Evolutionary conservation across 2,329 filamentous ascomycete genomes (phyloP), one percentile per base, ranked within the genome.

Genomic region (Drechslera avenae): DNA sequence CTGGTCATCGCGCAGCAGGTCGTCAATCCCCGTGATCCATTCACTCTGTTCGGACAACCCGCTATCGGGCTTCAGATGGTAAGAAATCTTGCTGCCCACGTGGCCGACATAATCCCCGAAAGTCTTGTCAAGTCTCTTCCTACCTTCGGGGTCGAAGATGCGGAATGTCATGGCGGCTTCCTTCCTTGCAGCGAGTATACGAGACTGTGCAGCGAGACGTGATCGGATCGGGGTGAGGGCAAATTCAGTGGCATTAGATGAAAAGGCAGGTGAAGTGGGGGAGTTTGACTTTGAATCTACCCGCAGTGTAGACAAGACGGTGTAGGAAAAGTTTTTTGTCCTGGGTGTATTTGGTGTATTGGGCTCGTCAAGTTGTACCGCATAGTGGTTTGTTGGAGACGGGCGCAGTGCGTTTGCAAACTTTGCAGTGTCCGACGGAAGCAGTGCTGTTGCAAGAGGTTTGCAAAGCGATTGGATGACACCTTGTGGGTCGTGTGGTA

Each of bases 401-500:
- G 48, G 41, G 5, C 56, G 57, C 9, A 46, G 36, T 32, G 46
- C 41, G 16, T 40, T 48, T 18, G 52, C 52, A 17, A 61, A 50
- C 28, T 54, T 39, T 5, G 46, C 42, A 14, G 72, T 73, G 1
- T 68, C 68, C 2, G 56, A 52, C 2, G 80, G 76, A 17, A 81
- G 73, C 33, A 84, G 79, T 16, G 83, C 76, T 23, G 78, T 78
- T 23, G 82, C 81, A 3, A 80, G 75, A 0, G 88, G 88, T 35
- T 80, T 81, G 69, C 89, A 92, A 1, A 91, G 78, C 1, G 78
- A 74, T 72, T 92, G 89, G 55, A 91, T 84, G 6, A 83, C 60
- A 19, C 88, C 89, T 4, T 89, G 82, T 1, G 86, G 82, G 57
- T 92, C 89, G 50, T 84, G 84, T 1, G 87, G 89, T 0, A 84